phyloP scores from a whole-genome alignment of 2,329 filamentous ascomycete species.

The Beauveria sp. region DNA sequence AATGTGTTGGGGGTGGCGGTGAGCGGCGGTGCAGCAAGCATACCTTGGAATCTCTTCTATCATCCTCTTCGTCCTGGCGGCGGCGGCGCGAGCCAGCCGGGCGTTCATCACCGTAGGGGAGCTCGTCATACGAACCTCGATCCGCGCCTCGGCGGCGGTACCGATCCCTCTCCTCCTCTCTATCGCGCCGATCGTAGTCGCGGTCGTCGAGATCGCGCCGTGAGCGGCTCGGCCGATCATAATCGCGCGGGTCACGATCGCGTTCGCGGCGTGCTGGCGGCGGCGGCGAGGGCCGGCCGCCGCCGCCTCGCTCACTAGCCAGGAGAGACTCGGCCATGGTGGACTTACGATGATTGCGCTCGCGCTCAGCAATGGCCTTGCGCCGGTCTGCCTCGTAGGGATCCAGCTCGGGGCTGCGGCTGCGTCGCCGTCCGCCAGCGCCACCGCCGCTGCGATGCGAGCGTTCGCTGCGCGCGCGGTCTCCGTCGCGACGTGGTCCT shows the following conservation, averaged over 20 bases:
- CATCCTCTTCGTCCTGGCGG: conserved; percentile 70
- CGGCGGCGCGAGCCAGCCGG: conserved; percentile 63
- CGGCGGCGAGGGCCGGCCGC: conserved; percentile 30
- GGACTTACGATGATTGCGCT: conserved; percentile 83
- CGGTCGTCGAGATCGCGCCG: conserved; percentile 53
- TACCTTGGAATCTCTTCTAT: conserved; percentile 63
- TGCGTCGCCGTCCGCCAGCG: conserved; percentile 52
- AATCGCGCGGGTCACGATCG: conserved; percentile 34
- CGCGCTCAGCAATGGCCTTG: conserved; percentile 87
- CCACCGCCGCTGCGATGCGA: conserved; percentile 50
- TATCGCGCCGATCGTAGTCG: conserved; percentile 75
- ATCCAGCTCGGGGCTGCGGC: conserved; percentile 85
- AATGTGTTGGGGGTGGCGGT: background rate
- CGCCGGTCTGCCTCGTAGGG: conserved; percentile 92
- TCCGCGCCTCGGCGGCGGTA: conserved; percentile 77
- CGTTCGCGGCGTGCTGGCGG: conserved; percentile 32
- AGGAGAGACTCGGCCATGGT: conserved; percentile 59
- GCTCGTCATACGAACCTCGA: conserved; percentile 71
- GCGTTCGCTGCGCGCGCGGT: conserved; percentile 52
- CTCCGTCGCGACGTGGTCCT: conserved; percentile 54
- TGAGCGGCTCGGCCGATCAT: conserved; percentile 43
- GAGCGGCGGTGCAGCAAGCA: conserved; percentile 19
- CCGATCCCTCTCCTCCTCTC: conserved; percentile 85
- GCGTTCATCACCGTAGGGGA: conserved; percentile 79
- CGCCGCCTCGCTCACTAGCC: conserved; percentile 21